phyloP scores from a whole-genome alignment of 495 filamentous ascomycete species.

The Collariella sp. region DNA sequence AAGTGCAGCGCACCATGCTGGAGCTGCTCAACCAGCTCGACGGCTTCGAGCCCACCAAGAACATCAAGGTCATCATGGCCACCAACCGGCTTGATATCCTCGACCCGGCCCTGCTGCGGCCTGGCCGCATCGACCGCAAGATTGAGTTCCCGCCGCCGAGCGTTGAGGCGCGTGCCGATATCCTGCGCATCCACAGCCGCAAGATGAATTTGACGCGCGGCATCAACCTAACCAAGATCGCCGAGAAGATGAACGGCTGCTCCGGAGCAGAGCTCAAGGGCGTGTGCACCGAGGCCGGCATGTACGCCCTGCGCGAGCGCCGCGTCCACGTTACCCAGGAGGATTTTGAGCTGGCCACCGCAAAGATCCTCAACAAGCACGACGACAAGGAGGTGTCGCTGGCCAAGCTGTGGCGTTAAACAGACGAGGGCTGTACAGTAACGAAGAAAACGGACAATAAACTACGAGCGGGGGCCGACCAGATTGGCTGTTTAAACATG shows the following conservation, averaged over 20 bases:
- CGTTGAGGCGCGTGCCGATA: slow-evolving; percentile 94
- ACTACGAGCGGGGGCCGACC: neutral
- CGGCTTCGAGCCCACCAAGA: slow-evolving; percentile 98
- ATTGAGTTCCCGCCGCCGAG: slow-evolving; percentile 99
- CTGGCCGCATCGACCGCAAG: slow-evolving; percentile 95
- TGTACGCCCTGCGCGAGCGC: slow-evolving; percentile 92
- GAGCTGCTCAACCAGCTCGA: slow-evolving; percentile 97
- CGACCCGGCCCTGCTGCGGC: slow-evolving; percentile 86
- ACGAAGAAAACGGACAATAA: neutral
- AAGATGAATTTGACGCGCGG: slow-evolving; percentile 98
- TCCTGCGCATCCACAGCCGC: slow-evolving; percentile 89
- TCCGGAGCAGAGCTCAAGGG: slow-evolving; percentile 95
- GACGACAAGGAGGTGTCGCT: slow-evolving; percentile 81
- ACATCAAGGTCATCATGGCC: slow-evolving; percentile 99
- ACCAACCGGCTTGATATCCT: slow-evolving; percentile 97
- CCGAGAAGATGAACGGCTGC: slow-evolving; percentile 99
- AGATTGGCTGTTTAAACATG: too few species aligned
- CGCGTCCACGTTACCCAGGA: slow-evolving; percentile 98
- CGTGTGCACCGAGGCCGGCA: slow-evolving; percentile 93
- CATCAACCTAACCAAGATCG: slow-evolving; percentile 97
- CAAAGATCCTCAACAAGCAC: slow-evolving; percentile 99
- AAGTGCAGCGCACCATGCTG: slow-evolving; percentile 98
- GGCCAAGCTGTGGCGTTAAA: slow-evolving; percentile 32
- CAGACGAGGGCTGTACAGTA: neutral
- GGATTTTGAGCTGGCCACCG: slow-evolving; percentile 96